A percentile compares a stretch with the other conserved stretches of the same genome.
These are phyloP conservation scores for Trypanosoma rangeli DNA, from an alignment of 208 protist genomes.

Conservation along the genomic window DNA sequence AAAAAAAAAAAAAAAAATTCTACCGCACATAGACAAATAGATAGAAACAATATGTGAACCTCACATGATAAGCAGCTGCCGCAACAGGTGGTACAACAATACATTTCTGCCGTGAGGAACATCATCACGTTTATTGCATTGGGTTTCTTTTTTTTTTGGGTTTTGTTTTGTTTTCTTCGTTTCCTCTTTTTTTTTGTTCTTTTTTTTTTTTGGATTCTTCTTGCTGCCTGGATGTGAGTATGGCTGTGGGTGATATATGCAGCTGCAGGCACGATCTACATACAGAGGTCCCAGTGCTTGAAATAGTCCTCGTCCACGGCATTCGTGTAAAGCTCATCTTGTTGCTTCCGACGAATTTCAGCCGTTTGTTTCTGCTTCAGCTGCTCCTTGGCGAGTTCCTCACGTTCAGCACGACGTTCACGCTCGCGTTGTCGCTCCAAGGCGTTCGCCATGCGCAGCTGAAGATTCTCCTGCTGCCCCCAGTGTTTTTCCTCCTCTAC, in stretches of 20 bases:
- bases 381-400: constrained; percentile 63
- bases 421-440: constrained; percentile 85
- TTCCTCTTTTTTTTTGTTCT: neutral
- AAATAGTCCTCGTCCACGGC: constrained; percentile 91
- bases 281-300: constrained; percentile 87
- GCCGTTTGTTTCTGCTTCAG: constrained; percentile 61
- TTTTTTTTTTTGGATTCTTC: neutral
- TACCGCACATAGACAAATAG: neutral
- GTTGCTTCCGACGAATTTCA: constrained; percentile 42
- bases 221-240: neutral
- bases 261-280: constrained; percentile 34
- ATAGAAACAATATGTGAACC: too few relatives aligned
- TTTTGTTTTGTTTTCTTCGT: neutral
- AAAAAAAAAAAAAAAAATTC: constrained; percentile 29
- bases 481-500: constrained; percentile 89
- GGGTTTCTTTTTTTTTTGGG: constrained; percentile 10
- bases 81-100: constrained; percentile 4
- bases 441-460: constrained; percentile 84
- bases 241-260: neutral
- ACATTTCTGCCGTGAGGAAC: constrained; percentile 9
- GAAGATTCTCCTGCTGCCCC: constrained; percentile 87
- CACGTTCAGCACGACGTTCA: constrained; percentile 69
- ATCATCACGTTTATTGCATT: neutral
- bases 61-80: neutral
- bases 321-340: constrained; percentile 87